Conservation (phyloP, 768 basidiomycete genomes). For the Kwoniella mangroviensis region DNA sequence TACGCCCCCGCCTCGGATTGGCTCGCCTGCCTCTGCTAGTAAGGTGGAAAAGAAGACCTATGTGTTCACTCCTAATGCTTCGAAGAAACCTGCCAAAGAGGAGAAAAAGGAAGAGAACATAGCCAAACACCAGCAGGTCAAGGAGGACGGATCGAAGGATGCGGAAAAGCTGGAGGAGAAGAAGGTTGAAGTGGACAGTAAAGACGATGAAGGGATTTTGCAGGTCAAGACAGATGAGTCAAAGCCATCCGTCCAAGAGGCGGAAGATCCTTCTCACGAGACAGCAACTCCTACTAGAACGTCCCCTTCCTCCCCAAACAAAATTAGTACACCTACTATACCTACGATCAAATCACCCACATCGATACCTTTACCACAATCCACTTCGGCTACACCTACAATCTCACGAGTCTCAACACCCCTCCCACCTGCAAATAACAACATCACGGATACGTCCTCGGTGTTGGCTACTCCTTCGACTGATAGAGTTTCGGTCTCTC, state of each 20-base stretch:
- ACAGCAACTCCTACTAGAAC: not conserved
- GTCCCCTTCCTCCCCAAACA: not conserved
- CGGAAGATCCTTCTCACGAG: not conserved
- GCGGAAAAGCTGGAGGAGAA: conserved; percentile 12
- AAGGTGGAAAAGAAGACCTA: conserved; percentile 37
- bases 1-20: conserved; percentile 18
- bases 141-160: conserved; percentile 6
- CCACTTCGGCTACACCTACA: conserved; percentile 33
- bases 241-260: not conserved
- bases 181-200: not conserved
- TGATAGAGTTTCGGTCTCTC: conserved; percentile 50
- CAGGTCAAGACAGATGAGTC: conserved; percentile 13
- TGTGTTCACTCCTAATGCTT: conserved; percentile 39
- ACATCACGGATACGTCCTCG: conserved; percentile 8
- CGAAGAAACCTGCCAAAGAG: conserved; percentile 18
- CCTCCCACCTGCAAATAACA: conserved; percentile 9
- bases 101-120: conserved; percentile 14
- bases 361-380: conserved; percentile 46
- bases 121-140: not conserved
- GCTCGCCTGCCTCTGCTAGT: not conserved
- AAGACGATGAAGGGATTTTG: not conserved
- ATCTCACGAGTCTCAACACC: conserved; percentile 33
- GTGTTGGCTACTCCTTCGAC: conserved; percentile 31
- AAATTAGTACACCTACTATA: conserved; percentile 8
- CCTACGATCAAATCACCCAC: conserved; percentile 11